A percentile compares a stretch with the other conserved stretches of the same genome.
Evolutionary conservation across 1,284 basidiomycete genomes (phyloP).

Genomic region (Leucocoprinus gongylophorus): DNA sequence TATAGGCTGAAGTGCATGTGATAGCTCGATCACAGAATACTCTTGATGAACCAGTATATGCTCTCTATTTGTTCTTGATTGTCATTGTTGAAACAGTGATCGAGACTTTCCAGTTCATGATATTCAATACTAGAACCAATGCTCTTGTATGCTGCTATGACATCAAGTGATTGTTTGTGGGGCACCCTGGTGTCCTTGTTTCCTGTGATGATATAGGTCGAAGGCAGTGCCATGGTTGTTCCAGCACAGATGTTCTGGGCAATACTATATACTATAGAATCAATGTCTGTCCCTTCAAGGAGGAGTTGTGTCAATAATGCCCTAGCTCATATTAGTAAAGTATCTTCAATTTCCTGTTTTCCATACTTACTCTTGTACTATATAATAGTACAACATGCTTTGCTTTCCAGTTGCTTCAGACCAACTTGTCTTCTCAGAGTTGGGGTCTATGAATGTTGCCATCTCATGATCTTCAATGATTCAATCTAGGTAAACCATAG

Average conservation of each 20-base stretch:
- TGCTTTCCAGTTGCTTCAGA: conserved; percentile 23
- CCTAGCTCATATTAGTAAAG: conserved; percentile 12
- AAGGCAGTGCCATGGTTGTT: conserved; percentile 20
- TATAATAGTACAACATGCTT: conserved; percentile 32
- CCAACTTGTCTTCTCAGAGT: conserved; percentile 21
- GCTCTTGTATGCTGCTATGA: conserved; percentile 23
- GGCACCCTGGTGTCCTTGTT: conserved; percentile 31
- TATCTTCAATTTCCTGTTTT: no score
- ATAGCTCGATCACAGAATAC: conserved; percentile 7
- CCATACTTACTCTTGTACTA: conserved; percentile 32
- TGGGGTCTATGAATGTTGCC: conserved; percentile 26
- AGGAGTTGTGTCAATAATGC: conserved; percentile 26
- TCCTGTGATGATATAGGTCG: conserved; percentile 31
- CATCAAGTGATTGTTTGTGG: conserved; percentile 26
- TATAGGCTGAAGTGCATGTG: conserved; percentile 1
- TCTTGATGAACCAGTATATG: conserved; percentile 28
- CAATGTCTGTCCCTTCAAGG: conserved; percentile 27
- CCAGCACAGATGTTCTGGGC: conserved; percentile 24
- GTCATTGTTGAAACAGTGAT: conserved; percentile 31
- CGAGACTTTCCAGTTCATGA: conserved; percentile 26
- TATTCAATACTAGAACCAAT: conserved; percentile 21
- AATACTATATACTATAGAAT: conserved; percentile 24
- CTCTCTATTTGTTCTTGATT: conserved; percentile 26
- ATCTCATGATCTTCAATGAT: conserved; percentile 26
- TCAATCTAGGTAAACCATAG: conserved; percentile 27